Base-by-base conservation (phyloP, 805 yeast genomes). In the Phaffomyces antillensis region DNA sequence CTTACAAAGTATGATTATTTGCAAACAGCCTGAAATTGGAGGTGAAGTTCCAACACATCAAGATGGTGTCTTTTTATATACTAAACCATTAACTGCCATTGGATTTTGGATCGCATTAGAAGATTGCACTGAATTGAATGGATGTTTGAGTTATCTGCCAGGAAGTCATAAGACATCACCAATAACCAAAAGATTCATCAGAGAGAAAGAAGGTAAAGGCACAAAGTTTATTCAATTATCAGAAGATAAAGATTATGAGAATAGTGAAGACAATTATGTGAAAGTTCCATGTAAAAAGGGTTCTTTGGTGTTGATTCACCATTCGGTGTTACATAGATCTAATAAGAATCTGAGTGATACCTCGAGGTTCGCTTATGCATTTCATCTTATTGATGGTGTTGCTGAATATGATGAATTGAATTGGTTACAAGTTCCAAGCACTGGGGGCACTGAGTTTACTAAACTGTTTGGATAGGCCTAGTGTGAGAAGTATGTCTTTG, bases 51-150 rank as follows among this genome's bases (percentile, higher is more conserved):
- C 91, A 4, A 67, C 84, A 2, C 95, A 86, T 55, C 84, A 81
- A 43, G 95, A 86, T 59, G 88, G 79, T 3, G 78, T 79, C 3
- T 86, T 86, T 52, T 66, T 86, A 24, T 85, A 70, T 61, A 85
- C 93, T 0, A 67, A 77, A 16, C 95, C 95, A 4, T 80, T 75
- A 42, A 65, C 77, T 3, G 87, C 89, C 1, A 60, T 84, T 35
- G 95, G 95, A 3, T 86, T 82, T 58, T 85, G 95, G 95, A 77
- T 79, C 56, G 90, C 93, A 0, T 62, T 85, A 50, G 88, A 86
- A 53, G 85, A 83, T 53, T 85, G 93, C 59, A 79, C 82, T 1
- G 46, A 59, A 2, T 65, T 63, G 6, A 85, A 85, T 60, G 93
- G 95, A 0, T 83, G 91, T 47, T 65, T 85, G 17, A 73, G 79